Conservation (phyloP, 352 stramenopile genomes). For the Blastocystis sp. region DNA sequence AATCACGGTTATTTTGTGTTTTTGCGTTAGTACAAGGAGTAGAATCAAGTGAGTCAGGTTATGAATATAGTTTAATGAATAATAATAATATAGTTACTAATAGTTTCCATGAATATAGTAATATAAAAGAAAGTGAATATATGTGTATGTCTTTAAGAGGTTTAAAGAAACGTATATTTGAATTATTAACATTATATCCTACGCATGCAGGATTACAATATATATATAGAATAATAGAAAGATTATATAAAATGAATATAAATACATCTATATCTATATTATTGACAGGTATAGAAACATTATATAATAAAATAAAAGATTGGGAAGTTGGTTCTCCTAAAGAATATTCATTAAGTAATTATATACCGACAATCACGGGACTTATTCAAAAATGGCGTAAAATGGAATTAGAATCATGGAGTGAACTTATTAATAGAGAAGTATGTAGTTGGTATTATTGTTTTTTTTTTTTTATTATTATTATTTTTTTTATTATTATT, state of each 20-base stretch:
- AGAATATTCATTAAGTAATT: conserved; percentile 64
- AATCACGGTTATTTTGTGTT: too few relatives aligned
- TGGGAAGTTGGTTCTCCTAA: conserved; percentile 86
- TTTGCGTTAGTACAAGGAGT: too few relatives aligned
- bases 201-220: conserved; percentile 32
- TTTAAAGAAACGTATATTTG: conserved; percentile 19
- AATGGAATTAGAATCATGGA: conserved; percentile 89
- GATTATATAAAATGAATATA: conserved; percentile 49
- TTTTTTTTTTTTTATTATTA: too few relatives aligned
- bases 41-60: too few relatives aligned
- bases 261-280: conserved; percentile 56
- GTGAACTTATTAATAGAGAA: too few relatives aligned
- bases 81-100: too few relatives aligned
- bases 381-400: conserved; percentile 89
- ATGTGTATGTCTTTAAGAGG: neutral
- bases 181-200: conserved; percentile 26
- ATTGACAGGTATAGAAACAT: conserved; percentile 74
- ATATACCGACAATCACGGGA: conserved; percentile 67
- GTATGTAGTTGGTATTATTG: too few relatives aligned
- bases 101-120: conserved; percentile 34
- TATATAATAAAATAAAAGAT: conserved; percentile 84
- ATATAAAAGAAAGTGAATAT: conserved; percentile 22
- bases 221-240: conserved; percentile 47
- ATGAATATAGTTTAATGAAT: too few relatives aligned
- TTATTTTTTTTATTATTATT: too few relatives aligned